phyloP scores from a whole-genome alignment of 805 yeast genomes.

The Barnettozyma californica region DNA sequence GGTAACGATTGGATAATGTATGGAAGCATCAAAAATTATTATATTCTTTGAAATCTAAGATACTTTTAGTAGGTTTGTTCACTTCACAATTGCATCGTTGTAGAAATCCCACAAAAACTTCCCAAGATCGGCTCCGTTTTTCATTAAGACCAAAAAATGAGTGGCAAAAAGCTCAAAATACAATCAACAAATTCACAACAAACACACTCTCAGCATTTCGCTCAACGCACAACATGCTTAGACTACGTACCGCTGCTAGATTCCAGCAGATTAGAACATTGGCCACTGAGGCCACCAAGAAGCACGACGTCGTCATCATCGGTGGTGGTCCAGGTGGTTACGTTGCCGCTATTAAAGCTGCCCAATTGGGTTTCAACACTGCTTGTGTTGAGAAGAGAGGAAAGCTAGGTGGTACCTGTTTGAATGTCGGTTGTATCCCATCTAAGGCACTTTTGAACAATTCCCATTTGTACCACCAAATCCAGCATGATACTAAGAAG shows the following conservation, averaged over 20 bases:
- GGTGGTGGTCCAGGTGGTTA: conserved; percentile 99
- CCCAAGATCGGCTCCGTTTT: neutral
- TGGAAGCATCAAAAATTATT: too few relatives aligned
- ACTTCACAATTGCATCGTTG: neutral
- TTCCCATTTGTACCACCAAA: conserved; percentile 87
- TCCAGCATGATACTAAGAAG: conserved; percentile 72
- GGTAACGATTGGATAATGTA: too few relatives aligned
- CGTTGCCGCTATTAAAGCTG: conserved; percentile 98
- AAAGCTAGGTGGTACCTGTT: conserved; percentile 93
- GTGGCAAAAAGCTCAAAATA: neutral
- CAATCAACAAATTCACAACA: neutral
- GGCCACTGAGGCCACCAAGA: conserved; percentile 26
- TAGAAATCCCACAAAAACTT: neutral
- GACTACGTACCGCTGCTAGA: conserved; percentile 1
- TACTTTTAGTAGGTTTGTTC: neutral
- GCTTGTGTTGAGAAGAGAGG: conserved; percentile 99
- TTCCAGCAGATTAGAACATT: conserved; percentile 10
- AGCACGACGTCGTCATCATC: conserved; percentile 88
- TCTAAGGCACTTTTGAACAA: conserved; percentile 94
- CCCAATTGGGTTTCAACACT: conserved; percentile 89
- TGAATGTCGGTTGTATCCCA: conserved; percentile 98
- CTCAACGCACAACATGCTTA: neutral
- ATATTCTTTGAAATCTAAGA: too few relatives aligned
- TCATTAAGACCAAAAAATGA: neutral
- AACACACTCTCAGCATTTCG: neutral